Conservation (phyloP, 139 green algal genomes). For the Medakamo hakoo region DNA sequence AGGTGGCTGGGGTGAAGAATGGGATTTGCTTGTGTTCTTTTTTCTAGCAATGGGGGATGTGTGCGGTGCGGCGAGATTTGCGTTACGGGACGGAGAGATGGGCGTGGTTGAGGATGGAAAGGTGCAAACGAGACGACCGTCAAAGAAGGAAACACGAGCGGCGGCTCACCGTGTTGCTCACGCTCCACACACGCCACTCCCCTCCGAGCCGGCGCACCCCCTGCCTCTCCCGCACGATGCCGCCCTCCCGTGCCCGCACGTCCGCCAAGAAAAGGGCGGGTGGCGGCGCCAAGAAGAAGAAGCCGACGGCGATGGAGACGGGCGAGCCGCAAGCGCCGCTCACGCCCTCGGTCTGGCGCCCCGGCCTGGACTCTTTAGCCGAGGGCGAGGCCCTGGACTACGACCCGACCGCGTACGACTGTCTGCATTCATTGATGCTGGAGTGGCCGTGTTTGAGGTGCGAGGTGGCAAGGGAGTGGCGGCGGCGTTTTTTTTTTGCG, state of each 20-base stretch:
- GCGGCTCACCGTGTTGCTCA: not conserved
- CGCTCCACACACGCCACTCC: not conserved
- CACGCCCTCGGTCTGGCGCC: constrained; percentile 54
- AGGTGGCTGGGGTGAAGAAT: not conserved
- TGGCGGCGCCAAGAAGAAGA: not conserved
- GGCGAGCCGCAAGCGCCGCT: not conserved
- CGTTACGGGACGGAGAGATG: too few relatives aligned
- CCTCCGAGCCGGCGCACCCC: not conserved
- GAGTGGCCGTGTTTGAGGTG: constrained; percentile 91
- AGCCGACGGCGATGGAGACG: too few relatives aligned
- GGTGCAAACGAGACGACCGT: too few relatives aligned
- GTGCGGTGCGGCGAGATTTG: too few relatives aligned
- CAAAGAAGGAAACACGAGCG: too few relatives aligned
- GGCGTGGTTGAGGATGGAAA: too few relatives aligned
- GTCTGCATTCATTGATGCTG: constrained; percentile 61
- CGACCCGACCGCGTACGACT: constrained; percentile 90
- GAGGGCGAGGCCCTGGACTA: constrained; percentile 89
- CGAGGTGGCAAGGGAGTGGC: constrained; percentile 1
- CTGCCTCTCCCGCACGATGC: not conserved
- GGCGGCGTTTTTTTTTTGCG: too few relatives aligned
- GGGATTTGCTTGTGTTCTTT: too few relatives aligned
- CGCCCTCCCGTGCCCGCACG: too few relatives aligned
- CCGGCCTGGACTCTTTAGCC: constrained; percentile 45
- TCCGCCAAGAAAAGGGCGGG: not conserved
- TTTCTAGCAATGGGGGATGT: too few relatives aligned